Evolutionary conservation across 2,329 filamentous ascomycete genomes (phyloP), one percentile per base, ranked within the genome.

Genomic region (Fusarium sp.): DNA sequence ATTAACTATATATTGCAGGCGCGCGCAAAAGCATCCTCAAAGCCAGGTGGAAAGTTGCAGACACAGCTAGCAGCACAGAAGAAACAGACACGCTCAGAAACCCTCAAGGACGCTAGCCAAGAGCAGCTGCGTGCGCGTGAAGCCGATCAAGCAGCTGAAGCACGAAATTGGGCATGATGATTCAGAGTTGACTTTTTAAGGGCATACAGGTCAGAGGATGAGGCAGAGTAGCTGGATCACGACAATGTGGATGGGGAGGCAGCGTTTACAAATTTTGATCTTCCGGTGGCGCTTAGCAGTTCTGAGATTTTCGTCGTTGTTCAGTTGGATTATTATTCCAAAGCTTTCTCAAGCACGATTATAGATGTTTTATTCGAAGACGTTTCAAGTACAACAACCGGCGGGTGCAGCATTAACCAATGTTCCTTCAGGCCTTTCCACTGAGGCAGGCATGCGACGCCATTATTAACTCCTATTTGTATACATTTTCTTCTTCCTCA

Each of bases 11-110:
- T 46, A 53, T 27, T 35, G 35, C 20, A 94, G 92, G 91, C 91
- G 79, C 88, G 93, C 72, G 90, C 90, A 25, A 89, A 90, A 74
- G 87, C 88, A 38, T 79, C 86, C 50, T 83, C 81, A 65, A 90
- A 84, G 81, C 83, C 83, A 50, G 89, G 90, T 75, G 91, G 93
- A 20, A 95, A 94, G 79, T 85, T 97, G 17, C 88, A 88, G 38
- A 83, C 86, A 36, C 91, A 94, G 78, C 85, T 97, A 18, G 88
- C 91, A 60, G 91, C 90, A 39, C 93, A 97, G 82, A 93, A 92
- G 83, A 90, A 89, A 75, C 90, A 93, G 83, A 94, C 92, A 13
- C 87, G 90, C 58, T 86, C 83, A 35, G 89, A 92, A 66, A 91
- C 90, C 2, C 83, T 97, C 53, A 89, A 90, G 70, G 87, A 92